Evolutionary conservation across 2,329 filamentous ascomycete genomes (phyloP), one percentile per base, ranked within the genome.

Genomic region (Rhynchosporium agropyri): DNA sequence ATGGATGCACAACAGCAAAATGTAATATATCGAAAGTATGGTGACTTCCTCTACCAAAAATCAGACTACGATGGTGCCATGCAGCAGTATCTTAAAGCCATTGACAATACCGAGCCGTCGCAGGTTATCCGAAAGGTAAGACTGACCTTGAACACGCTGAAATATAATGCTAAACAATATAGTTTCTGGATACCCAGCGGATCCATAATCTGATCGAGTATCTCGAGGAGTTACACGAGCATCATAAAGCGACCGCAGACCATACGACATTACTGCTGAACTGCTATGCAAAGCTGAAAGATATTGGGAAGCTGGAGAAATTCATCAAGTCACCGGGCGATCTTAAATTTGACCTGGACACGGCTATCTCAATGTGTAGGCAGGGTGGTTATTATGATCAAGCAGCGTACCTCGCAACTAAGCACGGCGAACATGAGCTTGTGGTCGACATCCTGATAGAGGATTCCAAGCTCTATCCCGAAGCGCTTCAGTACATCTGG

Each of bases 171-270:
- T 81, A 67, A 78, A 67, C 15, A 42, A 15, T 5, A 1, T 57
- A 93, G 86, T 99, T 96, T 72, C 83, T 99, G 43, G 95, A 99
- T 73, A 98, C 95, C 0, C 95, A 99, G 82, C 85, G 93, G 66
- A 97, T 99, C 77, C 92, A 97, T 71, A 99, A 98, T 73, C 81
- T 99, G 33, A 98, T 99, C 61, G 92, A 96, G 74, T 99, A 98
- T 72, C 82, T 99, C 2, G 96, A 99, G 77, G 92, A 99, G 76
- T 81, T 99, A 15, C 95, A 99, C 72, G 92, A 98, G 66, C 92
- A 96, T 71, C 88, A 94, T 72, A 94, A 89, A 74, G 96, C 95
- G 0, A 97, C 94, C 2, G 89, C 92, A 1, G 95, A 99, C 69
- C 95, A 99, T 71, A 99, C 95, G 0, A 99, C 95, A 0, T 79